phyloP scores from a whole-genome alignment of 1,139 yeast genomes.

The Candida frijolesensis region DNA sequence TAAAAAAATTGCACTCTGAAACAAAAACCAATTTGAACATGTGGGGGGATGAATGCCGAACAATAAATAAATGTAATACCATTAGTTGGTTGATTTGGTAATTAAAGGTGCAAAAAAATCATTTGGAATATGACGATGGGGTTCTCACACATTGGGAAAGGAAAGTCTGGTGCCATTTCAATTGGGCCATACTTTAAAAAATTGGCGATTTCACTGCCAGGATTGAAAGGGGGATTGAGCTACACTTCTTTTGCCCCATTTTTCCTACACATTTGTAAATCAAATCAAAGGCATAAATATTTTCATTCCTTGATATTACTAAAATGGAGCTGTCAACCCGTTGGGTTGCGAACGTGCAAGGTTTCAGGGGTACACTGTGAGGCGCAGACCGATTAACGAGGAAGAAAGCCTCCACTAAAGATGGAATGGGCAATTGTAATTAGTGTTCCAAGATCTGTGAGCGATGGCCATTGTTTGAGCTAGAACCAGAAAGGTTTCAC shows the following conservation, averaged over 20 bases:
- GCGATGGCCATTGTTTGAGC: too few species aligned
- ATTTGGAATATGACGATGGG: too few species aligned
- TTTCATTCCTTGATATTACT: slow-evolving; percentile 1
- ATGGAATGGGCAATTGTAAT: too few species aligned
- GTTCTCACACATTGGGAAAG: too few species aligned
- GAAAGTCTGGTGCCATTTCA: too few species aligned
- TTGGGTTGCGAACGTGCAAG: background rate
- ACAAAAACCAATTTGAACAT: background rate
- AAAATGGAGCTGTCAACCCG: background rate
- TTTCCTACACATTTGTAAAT: background rate
- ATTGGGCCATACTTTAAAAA: too few species aligned
- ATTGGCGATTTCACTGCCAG: background rate
- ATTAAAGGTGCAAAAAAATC: too few species aligned
- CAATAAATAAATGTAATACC: too few species aligned
- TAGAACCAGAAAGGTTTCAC: too few species aligned
- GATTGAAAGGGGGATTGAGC: background rate
- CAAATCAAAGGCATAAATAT: background rate
- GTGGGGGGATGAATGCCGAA: background rate
- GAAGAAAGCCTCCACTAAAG: too few species aligned
- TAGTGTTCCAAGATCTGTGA: too few species aligned
- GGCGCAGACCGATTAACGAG: background rate
- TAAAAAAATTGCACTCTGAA: background rate
- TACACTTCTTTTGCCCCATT: background rate
- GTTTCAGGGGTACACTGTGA: background rate
- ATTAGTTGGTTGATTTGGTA: too few species aligned